These are phyloP conservation scores for Aspergillus novofumigatus DNA, from an alignment of 2,329 filamentous ascomycete genomes.

Conservation along the genomic window DNA sequence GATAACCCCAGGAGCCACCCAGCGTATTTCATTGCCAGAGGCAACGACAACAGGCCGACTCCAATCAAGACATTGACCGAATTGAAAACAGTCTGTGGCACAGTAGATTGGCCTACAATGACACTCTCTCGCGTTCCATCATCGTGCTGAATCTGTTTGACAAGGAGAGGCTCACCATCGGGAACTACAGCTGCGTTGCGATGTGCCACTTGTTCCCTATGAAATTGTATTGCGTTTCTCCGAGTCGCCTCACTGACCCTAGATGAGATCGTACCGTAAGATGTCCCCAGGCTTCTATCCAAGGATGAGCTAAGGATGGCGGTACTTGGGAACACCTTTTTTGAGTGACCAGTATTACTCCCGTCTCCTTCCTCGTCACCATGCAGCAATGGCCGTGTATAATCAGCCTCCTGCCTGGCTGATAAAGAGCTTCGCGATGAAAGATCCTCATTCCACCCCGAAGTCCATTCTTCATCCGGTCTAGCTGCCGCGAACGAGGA, in stretches of 20 bases:
- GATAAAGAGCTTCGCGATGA: conserved; percentile 20
- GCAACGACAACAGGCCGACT: conserved; percentile 82
- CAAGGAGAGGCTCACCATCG: conserved; percentile 70
- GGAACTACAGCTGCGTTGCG: conserved; percentile 49
- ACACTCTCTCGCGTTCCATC: conserved; percentile 80
- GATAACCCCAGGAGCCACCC: conserved; percentile 81
- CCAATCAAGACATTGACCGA: conserved; percentile 91
- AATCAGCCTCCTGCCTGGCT: conserved; percentile 24
- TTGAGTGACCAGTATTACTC: conserved; percentile 12
- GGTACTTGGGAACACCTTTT: conserved; percentile 14
- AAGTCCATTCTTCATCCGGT: conserved; percentile 44
- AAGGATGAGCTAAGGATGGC: conserved; percentile 51
- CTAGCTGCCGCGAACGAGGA: conserved; percentile 66
- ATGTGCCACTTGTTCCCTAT: conserved; percentile 49
- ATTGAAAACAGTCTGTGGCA: conserved; percentile 95
- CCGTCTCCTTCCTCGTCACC: conserved; percentile 27
- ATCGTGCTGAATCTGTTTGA: conserved; percentile 79
- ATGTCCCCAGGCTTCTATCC: conserved; percentile 66
- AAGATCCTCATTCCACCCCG: conserved; percentile 17
- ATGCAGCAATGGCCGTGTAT: conserved; percentile 26
- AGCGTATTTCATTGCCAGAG: conserved; percentile 79
- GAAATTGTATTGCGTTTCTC: conserved; percentile 51
- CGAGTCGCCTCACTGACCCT: conserved; percentile 55
- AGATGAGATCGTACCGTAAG: conserved; percentile 57
- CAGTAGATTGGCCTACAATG: conserved; percentile 87